Conservation (phyloP, 2,329 filamentous ascomycete species). For the Pseudogymnoascus sp. region DNA sequence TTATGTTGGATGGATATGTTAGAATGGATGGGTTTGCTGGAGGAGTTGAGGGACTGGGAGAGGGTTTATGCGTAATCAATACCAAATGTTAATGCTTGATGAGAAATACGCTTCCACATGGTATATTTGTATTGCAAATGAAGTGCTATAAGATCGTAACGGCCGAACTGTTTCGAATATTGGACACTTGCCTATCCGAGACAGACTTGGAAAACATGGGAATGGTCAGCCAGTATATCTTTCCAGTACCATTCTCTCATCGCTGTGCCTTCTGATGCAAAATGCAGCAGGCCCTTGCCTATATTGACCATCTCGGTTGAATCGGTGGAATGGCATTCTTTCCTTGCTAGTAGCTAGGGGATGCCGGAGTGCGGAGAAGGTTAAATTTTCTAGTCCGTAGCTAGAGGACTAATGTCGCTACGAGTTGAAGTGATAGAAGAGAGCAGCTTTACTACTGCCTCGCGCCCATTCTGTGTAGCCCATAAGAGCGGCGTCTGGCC, state of each 20-base stretch:
- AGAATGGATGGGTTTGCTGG: neutral
- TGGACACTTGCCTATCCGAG: neutral
- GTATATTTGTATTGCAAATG: neutral
- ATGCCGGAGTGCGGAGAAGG: too few relatives aligned
- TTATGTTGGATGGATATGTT: neutral
- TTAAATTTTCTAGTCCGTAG: neutral
- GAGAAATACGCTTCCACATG: neutral
- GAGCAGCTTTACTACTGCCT: constrained; percentile 11
- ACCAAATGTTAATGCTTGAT: constrained; percentile 8
- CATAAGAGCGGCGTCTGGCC: neutral
- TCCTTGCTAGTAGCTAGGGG: neutral
- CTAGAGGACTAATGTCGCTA: neutral
- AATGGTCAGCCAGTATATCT: neutral
- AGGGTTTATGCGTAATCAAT: neutral
- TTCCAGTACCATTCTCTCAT: neutral
- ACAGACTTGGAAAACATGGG: neutral
- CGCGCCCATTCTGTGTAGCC: neutral
- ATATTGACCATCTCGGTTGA: neutral
- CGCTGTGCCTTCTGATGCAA: neutral
- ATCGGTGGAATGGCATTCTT: neutral
- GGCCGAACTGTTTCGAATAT: neutral
- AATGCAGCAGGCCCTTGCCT: neutral
- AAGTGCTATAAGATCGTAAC: neutral
- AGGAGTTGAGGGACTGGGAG: constrained; percentile 3
- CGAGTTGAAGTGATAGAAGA: neutral